Base-by-base conservation (phyloP, 306 rosid species). In the Vigna nakashimae region DNA sequence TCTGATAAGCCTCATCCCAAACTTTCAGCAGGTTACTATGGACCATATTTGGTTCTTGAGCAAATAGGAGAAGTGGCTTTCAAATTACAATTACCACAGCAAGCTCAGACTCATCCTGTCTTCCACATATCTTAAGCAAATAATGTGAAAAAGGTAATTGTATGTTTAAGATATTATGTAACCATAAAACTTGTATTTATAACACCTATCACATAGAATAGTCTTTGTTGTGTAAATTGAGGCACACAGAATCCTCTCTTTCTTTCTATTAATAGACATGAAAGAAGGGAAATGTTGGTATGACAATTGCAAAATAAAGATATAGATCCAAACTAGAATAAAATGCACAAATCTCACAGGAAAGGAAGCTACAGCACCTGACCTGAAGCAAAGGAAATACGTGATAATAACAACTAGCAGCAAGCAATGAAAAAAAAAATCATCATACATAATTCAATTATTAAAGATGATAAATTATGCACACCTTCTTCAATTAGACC, bases 401-500 rank as follows among this genome's bases (percentile, higher is more conserved):
- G 65, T 75, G 62, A 48, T 15, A 20, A 43, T 18, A 51, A 52
- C 42, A 75, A 75, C 59, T 66, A 53, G 62, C 81, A 68, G 62
- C 59, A 38, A 3, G 52, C 16, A 43, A 53, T 71, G 45, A 56
- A 71, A 77, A 11, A 71, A 75, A 4, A 30, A 73, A 52, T 20
- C 59, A 68, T 68, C 75, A 28, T 50, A 59, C 65, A 71, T 18
- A 49, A 62, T 55, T 16, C 40, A 76, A 22, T 24, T 51, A 18
- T 18, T 18, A 46, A 79, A 40, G 28, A 52, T 22, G 78, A 72
- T 7, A 30, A 70, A 49, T 48, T 76, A 48, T 57, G 28, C 75
- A 67, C 64, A 95, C 97, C 96, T 89, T 87, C 98, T 69, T 89
- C 98, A 64, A 95, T 85, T 57, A 95, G 91, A 79, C 98, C 98